Evolutionary conservation across 1,284 basidiomycete genomes (phyloP).

Genomic region (Trichosporon faecale): DNA sequence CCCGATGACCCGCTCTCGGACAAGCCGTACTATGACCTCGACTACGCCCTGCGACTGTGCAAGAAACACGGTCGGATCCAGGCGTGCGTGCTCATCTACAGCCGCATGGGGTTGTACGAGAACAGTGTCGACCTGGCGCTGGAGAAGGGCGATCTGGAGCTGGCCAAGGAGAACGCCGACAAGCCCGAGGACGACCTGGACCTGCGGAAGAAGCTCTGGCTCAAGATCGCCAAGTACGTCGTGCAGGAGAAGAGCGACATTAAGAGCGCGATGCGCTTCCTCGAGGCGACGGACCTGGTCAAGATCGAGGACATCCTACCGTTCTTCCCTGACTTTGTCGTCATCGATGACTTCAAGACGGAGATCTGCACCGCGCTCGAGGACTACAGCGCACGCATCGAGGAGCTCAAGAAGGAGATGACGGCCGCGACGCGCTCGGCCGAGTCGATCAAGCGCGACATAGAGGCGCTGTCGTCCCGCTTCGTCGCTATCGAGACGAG

Average conservation of each 20-base stretch:
- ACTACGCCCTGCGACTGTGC: conserved; percentile 91
- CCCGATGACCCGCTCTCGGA: conserved; percentile 77
- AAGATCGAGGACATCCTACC: conserved; percentile 98
- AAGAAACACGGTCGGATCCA: conserved; percentile 76
- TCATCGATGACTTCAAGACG: conserved; percentile 99
- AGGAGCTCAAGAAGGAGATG: conserved; percentile 89
- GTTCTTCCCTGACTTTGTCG: conserved; percentile 99
- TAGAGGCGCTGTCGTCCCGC: conserved; percentile 77
- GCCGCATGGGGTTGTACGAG: conserved; percentile 96
- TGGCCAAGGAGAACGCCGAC: conserved; percentile 90
- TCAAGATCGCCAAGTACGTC: conserved; percentile 95
- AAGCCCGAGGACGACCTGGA: conserved; percentile 84
- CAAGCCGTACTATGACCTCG: conserved; percentile 91
- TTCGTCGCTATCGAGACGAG: conserved; percentile 88
- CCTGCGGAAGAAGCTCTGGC: conserved; percentile 90
- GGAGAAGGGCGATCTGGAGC: conserved; percentile 84
- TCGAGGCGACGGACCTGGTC: conserved; percentile 88
- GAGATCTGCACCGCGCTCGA: conserved; percentile 96
- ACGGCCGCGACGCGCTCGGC: conserved; percentile 88
- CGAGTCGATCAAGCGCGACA: conserved; percentile 90
- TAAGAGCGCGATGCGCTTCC: conserved; percentile 93
- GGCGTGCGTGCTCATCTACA: conserved; percentile 94
- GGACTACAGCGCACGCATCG: conserved; percentile 88
- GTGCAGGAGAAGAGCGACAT: conserved; percentile 97
- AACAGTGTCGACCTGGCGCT: conserved; percentile 93